Evolutionary conservation across 768 basidiomycete species (phyloP).

Genomic region (Auriscalpium microsporum): DNA sequence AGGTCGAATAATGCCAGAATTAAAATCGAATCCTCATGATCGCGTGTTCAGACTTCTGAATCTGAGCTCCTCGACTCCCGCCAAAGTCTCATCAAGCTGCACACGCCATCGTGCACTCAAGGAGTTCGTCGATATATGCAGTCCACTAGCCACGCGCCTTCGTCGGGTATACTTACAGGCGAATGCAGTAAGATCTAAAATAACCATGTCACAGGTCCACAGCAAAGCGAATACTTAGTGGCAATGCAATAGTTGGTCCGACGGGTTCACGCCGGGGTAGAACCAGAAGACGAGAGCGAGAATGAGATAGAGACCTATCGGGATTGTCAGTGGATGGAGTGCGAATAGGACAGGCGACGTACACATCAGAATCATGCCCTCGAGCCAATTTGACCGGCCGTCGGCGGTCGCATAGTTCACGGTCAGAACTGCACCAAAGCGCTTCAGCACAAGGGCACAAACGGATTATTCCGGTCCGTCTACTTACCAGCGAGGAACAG

Average conservation of each 20-base stretch:
- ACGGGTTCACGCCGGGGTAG: slow-evolving; percentile 26
- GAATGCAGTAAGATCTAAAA: no score
- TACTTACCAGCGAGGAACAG: slow-evolving; percentile 37
- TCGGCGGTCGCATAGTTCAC: slow-evolving; percentile 79
- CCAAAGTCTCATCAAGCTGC: no score
- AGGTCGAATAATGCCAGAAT: no score
- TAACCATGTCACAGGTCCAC: no score
- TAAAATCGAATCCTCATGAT: no score
- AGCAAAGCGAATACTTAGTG: not conserved
- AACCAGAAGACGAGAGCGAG: slow-evolving; percentile 67
- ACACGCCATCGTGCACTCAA: no score
- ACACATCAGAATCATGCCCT: slow-evolving; percentile 69
- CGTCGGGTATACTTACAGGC: no score
- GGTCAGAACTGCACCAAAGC: slow-evolving; percentile 51
- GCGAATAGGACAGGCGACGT: slow-evolving; percentile 18
- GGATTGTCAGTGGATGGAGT: slow-evolving; percentile 3
- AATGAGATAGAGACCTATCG: slow-evolving; percentile 60
- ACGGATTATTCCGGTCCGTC: not conserved
- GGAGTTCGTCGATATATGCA: no score
- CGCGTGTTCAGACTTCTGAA: no score
- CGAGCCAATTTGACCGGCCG: slow-evolving; percentile 79
- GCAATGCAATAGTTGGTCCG: slow-evolving; percentile 6
- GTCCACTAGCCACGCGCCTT: no score
- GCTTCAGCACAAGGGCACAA: not conserved
- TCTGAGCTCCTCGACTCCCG: no score